Evolutionary conservation across 108 stramenopile species (phyloP), one percentile per base, ranked within the genome.

Genomic region (Stephanodiscus triporus): DNA sequence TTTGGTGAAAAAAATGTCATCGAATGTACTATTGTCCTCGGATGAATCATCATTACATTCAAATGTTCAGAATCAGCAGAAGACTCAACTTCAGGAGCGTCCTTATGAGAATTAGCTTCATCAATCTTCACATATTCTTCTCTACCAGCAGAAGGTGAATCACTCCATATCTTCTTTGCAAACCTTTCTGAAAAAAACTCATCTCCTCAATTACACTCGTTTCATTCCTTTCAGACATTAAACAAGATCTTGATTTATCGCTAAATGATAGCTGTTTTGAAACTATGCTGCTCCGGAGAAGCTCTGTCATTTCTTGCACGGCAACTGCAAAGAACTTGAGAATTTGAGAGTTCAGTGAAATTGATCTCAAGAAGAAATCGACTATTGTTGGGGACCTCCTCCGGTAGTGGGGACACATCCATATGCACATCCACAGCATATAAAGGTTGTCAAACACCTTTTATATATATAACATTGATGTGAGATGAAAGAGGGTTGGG

Each of bases 261-360:
- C 19, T 50, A 34, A 20, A 2, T 10, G n/a, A 2, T 22, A 16
- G 40, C 36, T 36, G 45, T 58, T 64, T 67, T 20, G 64, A 38
- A 20, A 54, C 20, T 14, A 59, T 53, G n/a, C 63, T 70, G 4
- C 57, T 63, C 43, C 59, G 63, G 34, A 77, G 70, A 6, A 27
- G 53, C 9, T 20, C 47, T 47, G 69, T 20, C 69, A 77, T 77
- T 30, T 77, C 56, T 10, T 64, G 57, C 13, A 64, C 69, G 10
- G 69, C 37, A 43, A 48, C 23, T 26, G 54, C 60, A 37, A 78
- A 36, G 42, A 37, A 40, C 30, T 38, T 63, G 32, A 43, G 27
- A n/a, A n/a, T n/a, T n/a, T n/a, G n/a, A n/a, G n/a, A n/a, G n/a
- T n/a, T n/a, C n/a, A n/a, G n/a, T n/a, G n/a, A n/a, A n/a, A n/a